Conservation (phyloP, 2,329 filamentous ascomycete genomes). For the Sporothrix humicola region DNA sequence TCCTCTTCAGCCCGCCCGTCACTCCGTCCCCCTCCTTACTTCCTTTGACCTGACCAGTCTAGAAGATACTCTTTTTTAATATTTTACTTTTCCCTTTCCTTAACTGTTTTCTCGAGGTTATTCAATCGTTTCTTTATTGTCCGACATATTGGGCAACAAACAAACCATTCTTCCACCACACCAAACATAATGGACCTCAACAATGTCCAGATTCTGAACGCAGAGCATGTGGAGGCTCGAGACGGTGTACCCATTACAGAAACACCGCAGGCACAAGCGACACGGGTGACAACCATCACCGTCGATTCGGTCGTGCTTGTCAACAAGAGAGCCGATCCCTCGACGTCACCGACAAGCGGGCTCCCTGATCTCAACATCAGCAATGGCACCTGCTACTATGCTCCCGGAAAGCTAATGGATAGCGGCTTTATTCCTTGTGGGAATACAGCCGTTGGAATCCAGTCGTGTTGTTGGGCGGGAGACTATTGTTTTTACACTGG, state of each 20-base stretch:
- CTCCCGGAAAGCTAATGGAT: conserved; percentile 26
- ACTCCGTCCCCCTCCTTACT: no score
- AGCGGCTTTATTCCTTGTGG: conserved; percentile 39
- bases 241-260: no score
- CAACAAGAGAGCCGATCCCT: no score
- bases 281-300: not conserved
- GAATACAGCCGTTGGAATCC: conserved; percentile 33
- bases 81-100: not conserved
- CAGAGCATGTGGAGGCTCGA: no score
- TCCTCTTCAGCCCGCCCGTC: no score
- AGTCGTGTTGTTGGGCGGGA: conserved; percentile 38
- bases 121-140: no score
- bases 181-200: not conserved
- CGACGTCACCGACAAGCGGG: not conserved
- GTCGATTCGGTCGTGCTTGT: no score
- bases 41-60: no score
- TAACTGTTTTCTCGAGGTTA: no score
- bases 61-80: not conserved
- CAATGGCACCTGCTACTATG: conserved; percentile 38
- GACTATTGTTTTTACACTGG: conserved; percentile 39
- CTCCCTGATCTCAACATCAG: conserved; percentile 34
- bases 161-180: not conserved
- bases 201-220: not conserved
- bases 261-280: no score
- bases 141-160: not conserved